phyloP scores from a whole-genome alignment of 441 rosid species.

The Hura crepitans region DNA sequence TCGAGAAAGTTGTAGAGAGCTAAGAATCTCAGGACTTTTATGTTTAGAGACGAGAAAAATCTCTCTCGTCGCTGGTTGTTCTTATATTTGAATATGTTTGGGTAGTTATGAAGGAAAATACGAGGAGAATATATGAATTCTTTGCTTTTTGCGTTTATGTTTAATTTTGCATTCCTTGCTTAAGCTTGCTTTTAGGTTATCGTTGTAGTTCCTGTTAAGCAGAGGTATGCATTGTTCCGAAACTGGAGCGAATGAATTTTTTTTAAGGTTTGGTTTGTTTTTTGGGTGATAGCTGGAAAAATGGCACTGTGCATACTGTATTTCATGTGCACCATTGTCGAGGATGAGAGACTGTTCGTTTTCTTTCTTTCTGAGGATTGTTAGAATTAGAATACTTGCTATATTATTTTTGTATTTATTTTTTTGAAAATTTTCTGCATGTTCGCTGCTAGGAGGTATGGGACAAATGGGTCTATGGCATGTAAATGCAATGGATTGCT shows the following conservation, averaged over 20 bases:
- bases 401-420: background rate
- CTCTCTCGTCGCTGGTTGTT: background rate
- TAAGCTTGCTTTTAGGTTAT: constrained; percentile 11
- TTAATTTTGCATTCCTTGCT: background rate
- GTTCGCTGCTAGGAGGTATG: background rate
- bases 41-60: background rate
- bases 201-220: constrained; percentile 5
- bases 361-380: background rate
- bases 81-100: constrained; percentile 18
- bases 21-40: background rate
- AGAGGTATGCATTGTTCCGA: background rate
- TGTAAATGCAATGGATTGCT: background rate
- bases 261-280: background rate
- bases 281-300: background rate
- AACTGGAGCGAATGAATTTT: background rate
- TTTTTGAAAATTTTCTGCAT: background rate
- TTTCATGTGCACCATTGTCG: background rate
- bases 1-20: constrained; percentile 2
- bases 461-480: background rate
- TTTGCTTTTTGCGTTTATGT: background rate
- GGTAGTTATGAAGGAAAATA: background rate
- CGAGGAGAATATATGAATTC: background rate
- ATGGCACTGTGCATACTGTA: background rate
- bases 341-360: background rate
- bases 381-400: background rate